Evolutionary conservation across 495 filamentous ascomycete species (phyloP), one percentile per base, ranked within the genome.

Genomic region (Penicillium subrubescens): DNA sequence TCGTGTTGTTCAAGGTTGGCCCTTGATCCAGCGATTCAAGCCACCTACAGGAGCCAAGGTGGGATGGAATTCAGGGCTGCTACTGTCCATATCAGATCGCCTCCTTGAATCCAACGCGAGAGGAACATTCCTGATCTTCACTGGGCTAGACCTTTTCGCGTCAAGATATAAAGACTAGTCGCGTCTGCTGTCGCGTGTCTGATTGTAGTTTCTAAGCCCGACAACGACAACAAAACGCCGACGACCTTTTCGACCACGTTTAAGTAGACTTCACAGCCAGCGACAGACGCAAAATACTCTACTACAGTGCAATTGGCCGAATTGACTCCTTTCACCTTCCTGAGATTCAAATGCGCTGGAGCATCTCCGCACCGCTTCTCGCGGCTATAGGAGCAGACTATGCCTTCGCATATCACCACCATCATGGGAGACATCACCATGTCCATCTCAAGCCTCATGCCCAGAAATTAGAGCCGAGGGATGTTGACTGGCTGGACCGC

Each of bases 1-100:
- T 21, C 37, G 53, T 33, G n/a, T 37, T 3, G 53, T 21, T n/a
- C n/a, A n/a, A n/a, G 0, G 53, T 8, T 8, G 21, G 33, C 53
- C 53, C 53, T 56, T 11, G 31, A 56, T 37, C 19, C 29, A 56
- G 34, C 29, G 21, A 23, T 21, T 37, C 19, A 17, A 56, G 34
- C 29, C 34, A 23, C 34, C 10, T 11, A 39, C 33, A 56, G 46
- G 15, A 34, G 66, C 65, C 63, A 67, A 67, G 64, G 58, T 35
- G 39, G 50, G 46, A 34, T 41, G 71, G 71, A 73, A 73, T 73
- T 70, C 69, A 64, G 64, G 71, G 67, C 67, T 66, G 59, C 67
- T 70, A 70, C 70, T 19, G 67, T 66, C 59, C 67, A 65, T 57
- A 61, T 60, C 37, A 46, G 35, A 53, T 58, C 39, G 66, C 65